Base-by-base conservation (phyloP, 1,139 yeast genomes). In the Suhomyces bribrorum region DNA sequence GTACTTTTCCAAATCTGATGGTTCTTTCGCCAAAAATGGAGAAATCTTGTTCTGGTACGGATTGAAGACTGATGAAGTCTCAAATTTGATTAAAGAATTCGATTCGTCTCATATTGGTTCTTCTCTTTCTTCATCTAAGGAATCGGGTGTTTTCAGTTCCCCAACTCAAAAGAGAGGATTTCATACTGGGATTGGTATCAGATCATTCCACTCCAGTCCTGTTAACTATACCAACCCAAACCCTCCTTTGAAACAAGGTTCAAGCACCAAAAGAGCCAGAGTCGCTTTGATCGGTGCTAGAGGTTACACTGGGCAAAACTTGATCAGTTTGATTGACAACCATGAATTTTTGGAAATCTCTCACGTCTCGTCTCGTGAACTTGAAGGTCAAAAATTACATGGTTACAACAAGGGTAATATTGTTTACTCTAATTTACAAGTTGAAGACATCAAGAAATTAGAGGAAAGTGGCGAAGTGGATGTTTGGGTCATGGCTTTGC, bases 401-500 rank as follows among this genome's bases (percentile, higher is more conserved):
- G 97, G 96, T 14, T 92, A 92, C 73, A 81, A 81, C 57, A 92
- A 92, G 68, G 74, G 77, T 38, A 80, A 86, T 43, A 79, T 92
- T 41, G 75, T 77, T 37, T 92, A 92, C 65, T 87, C 87, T 47
- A 92, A 90, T 63, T 74, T 92, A 51, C 92, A 85, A 59, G 77
- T 83, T 34, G 96, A 89, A 58, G 97, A 92, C 55, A 85, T 92
- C 48, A 79, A 80, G 56, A 68, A 74, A 48, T 70, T 92, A 47
- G 98, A 90, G 64, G 77, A 80, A 50, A 71, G 79, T 31, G 80
- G 82, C 32, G 87, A 80, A 38, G 87, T 92, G 39, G 98, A 94
- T 56, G 83, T 90, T 41, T 92, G 99, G 98, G 95, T 94, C 26
- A 92, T 94, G 98, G 98, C 98, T 2, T 76, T 94, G 55, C 98